Base-by-base conservation (phyloP, 2,329 filamentous ascomycete species). In the Drechmeria coniospora region DNA sequence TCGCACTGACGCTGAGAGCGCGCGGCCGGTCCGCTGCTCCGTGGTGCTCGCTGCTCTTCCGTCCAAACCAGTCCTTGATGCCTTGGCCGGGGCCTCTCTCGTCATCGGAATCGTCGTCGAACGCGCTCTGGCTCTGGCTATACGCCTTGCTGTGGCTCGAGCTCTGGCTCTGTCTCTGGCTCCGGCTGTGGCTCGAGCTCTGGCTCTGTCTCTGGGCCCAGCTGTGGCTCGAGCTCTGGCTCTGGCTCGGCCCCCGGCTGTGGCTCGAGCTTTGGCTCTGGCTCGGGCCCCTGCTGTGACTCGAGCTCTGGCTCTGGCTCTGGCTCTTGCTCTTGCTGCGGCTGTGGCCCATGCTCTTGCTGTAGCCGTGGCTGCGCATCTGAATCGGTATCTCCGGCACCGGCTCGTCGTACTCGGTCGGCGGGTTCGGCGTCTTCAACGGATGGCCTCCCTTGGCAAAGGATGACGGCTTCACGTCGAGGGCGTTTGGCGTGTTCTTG, bases 71-170 rank as follows among this genome's bases (percentile, higher is more conserved):
- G 10, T 34, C 35, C 15, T 28, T 33, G 14, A 37, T 17, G 6
- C 17, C 32, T 32, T 31, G 15, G 20, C 30, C 23, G 28, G 23
- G 38, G 23, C 18, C 22, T 1, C 35, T 41, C 10, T 46, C 45
- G n/a, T 49, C 47, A 10, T 50, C 46, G 11, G 43, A 46, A 23
- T 53, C 51, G 29, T 20, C 35, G 16, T 45, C 44, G 32, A 51
- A 54, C 8, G 38, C 44, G 32, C 50, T 54, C 20, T n/a, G n/a
- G n/a, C n/a, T n/a, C n/a, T n/a, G n/a, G n/a, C n/a, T n/a, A 36
- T 36, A 14, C 42, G 39, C 2, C 20, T n/a, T 8, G 14, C 15
- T 15, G 8, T 6, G 5, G 12, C 10, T 21, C 20, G 20, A 21
- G 10, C 20, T 11, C 10, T 6, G 5, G 20, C 5, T 9, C 6